A percentile compares a stretch with the other conserved stretches of the same genome.
These are phyloP conservation scores for Geum urbanum DNA, from an alignment of 306 rosid genomes.

Conservation along the genomic window DNA sequence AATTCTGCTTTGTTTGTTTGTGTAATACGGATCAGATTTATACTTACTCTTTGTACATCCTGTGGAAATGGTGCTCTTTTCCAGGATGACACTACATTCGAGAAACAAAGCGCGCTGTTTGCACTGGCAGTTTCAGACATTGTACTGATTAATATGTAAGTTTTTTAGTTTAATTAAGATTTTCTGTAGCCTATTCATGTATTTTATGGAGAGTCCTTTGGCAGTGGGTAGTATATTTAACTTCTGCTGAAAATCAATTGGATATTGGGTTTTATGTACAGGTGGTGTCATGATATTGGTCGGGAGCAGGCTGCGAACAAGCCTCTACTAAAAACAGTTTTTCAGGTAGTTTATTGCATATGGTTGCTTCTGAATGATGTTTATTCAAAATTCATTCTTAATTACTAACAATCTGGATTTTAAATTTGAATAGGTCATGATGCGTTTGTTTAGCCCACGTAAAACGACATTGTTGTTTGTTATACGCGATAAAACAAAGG, in stretches of 20 bases:
- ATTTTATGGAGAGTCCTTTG: background rate
- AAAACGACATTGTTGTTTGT: slow-evolving; percentile 83
- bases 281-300: slow-evolving; percentile 99
- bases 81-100: slow-evolving; percentile 96
- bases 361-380: slow-evolving; percentile 14
- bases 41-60: background rate
- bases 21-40: background rate
- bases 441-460: slow-evolving; percentile 87
- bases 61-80: slow-evolving; percentile 18
- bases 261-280: slow-evolving; percentile 35
- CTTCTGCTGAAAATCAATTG: slow-evolving; percentile 1
- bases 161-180: background rate
- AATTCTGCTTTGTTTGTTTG: background rate
- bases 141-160: slow-evolving; percentile 80
- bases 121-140: slow-evolving; percentile 83
- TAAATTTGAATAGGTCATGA: slow-evolving; percentile 66
- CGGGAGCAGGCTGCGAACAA: slow-evolving; percentile 90
- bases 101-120: slow-evolving; percentile 92
- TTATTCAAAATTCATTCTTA: slow-evolving; percentile 10
- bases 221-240: background rate
- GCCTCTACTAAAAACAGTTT: slow-evolving; percentile 87
- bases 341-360: slow-evolving; percentile 60
- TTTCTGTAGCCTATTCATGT: background rate
- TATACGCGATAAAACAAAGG: slow-evolving; percentile 93
- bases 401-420: slow-evolving; percentile 25